These are phyloP conservation scores for Chimonanthus praecox DNA, from an alignment of 164 flowering plant species.

Conservation along the genomic window DNA sequence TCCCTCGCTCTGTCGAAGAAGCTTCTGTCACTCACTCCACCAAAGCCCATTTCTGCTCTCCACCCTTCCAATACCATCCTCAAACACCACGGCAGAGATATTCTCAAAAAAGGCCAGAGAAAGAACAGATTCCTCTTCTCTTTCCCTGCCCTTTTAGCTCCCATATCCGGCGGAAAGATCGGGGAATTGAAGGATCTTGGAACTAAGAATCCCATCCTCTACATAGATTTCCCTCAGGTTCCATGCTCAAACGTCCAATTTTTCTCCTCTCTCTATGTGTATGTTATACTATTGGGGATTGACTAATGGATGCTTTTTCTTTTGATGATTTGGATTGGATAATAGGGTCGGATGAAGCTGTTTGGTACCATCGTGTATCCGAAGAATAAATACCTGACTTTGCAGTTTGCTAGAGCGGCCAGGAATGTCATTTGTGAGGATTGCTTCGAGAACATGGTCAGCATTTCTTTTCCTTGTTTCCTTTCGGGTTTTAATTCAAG, in stretches of 20 bases:
- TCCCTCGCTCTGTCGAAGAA: constrained; percentile 40
- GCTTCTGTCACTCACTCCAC: constrained; percentile 43
- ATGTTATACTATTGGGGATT: not conserved
- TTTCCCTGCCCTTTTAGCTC: constrained; percentile 79
- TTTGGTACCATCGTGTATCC: constrained; percentile 92
- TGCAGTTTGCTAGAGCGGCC: constrained; percentile 79
- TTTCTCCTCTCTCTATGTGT: not conserved
- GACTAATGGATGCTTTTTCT: not conserved
- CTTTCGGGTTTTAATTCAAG: not conserved
- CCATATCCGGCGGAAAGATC: constrained; percentile 70
- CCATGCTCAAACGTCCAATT: not conserved
- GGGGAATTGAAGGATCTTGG: constrained; percentile 82
- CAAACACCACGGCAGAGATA: constrained; percentile 82
- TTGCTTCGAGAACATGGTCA: constrained; percentile 83
- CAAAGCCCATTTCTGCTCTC: constrained; percentile 27
- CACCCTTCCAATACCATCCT: constrained; percentile 53
- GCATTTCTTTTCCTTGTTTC: constrained; percentile 15
- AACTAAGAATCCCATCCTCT: constrained; percentile 77
- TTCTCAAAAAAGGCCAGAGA: constrained; percentile 72
- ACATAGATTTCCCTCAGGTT: constrained; percentile 91
- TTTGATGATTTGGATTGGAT: constrained; percentile 2
- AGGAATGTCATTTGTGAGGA: constrained; percentile 88
- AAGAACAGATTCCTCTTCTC: constrained; percentile 82
- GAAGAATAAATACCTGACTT: constrained; percentile 74
- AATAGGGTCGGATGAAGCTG: constrained; percentile 84